phyloP scores from a whole-genome alignment of 75 land plant genomes.

The Picea sitchensis region DNA sequence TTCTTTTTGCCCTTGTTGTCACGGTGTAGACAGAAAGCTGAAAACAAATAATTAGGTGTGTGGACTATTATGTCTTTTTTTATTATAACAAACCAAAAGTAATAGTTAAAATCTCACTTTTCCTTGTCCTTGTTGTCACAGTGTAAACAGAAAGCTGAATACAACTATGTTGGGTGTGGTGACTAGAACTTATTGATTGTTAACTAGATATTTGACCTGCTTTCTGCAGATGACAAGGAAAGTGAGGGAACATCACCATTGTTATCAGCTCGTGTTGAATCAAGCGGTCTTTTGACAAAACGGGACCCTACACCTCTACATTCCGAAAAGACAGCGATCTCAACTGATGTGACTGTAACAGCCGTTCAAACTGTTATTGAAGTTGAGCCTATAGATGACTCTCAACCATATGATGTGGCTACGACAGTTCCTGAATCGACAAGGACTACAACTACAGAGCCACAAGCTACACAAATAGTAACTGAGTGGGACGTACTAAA shows the following conservation, averaged over 20 bases:
- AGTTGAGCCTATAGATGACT: neutral
- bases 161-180: neutral
- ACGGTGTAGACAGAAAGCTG: neutral
- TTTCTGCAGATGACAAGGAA: neutral
- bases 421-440: neutral
- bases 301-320: neutral
- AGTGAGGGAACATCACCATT: neutral
- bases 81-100: neutral
- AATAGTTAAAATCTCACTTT: neutral
- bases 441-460: neutral
- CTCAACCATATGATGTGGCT: neutral
- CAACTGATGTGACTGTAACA: neutral
- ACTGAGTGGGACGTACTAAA: slow-evolving; percentile 53
- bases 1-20: neutral
- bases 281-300: neutral
- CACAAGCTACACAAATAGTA: neutral
- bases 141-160: neutral
- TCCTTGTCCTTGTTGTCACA: neutral
- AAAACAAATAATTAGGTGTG: neutral
- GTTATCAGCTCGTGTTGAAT: neutral
- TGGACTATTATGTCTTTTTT: neutral
- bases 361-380: neutral
- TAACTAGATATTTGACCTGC: slow-evolving; percentile 1
- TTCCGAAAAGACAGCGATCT: neutral
- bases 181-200: neutral